Conservation (phyloP, 2,329 filamentous ascomycete species). For the Neonectria magnoliae region DNA sequence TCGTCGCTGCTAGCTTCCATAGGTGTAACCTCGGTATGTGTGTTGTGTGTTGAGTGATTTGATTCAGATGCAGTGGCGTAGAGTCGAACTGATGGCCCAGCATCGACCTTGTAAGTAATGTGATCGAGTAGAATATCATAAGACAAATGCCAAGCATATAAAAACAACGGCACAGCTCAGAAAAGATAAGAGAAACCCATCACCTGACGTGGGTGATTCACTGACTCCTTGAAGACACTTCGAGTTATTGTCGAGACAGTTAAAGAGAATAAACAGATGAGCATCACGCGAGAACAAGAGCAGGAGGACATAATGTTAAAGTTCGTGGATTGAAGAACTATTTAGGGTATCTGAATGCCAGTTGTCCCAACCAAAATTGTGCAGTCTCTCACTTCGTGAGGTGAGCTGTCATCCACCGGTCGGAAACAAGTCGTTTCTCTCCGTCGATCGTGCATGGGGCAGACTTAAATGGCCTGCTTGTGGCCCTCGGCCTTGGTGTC, state of each 20-base stretch:
- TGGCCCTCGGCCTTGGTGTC: conserved; percentile 52
- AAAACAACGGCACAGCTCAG: no score
- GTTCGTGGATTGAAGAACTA: conserved; percentile 31
- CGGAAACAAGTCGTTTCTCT: neutral
- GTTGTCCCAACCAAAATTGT: conserved; percentile 22
- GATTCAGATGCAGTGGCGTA: no score
- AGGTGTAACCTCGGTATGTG: neutral
- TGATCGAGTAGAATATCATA: no score
- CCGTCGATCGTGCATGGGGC: neutral
- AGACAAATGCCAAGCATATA: no score
- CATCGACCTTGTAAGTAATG: no score
- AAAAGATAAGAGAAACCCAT: no score
- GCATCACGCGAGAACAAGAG: neutral
- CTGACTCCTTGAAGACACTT: no score
- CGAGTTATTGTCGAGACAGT: no score
- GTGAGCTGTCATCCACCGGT: conserved; percentile 18
- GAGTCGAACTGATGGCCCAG: no score
- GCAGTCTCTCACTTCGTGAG: conserved; percentile 4
- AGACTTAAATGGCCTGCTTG: conserved; percentile 53
- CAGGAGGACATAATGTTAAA: neutral
- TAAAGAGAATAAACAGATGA: no score
- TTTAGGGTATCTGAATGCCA: conserved; percentile 40
- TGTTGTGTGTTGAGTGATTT: no score
- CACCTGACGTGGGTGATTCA: no score
- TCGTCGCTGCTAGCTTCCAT: neutral